Conservation (phyloP, 2,329 filamentous ascomycete genomes). For the Nigrograna mackinnonii region DNA sequence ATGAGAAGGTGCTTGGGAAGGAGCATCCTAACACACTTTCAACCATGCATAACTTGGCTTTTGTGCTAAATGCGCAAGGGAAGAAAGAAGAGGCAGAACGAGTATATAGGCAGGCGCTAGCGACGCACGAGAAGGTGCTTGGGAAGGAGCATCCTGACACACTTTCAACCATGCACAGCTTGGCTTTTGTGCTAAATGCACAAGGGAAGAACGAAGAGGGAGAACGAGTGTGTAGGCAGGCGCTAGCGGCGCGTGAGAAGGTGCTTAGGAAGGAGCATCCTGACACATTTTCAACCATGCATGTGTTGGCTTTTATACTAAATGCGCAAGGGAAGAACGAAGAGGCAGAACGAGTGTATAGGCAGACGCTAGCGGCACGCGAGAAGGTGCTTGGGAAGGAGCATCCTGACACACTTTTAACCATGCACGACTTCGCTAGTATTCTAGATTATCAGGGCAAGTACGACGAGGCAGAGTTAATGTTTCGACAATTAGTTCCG, state of each 20-base stretch:
- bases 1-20: background rate
- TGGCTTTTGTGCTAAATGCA: background rate
- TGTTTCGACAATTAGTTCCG: slow-evolving; percentile 3
- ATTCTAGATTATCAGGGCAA: slow-evolving; percentile 4
- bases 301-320: background rate
- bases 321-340: background rate
- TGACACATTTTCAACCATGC: background rate
- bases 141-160: background rate
- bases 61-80: background rate
- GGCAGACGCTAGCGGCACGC: background rate
- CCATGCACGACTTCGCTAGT: slow-evolving; percentile 1
- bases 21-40: background rate
- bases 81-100: background rate
- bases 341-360: background rate
- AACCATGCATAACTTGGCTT: background rate
- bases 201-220: background rate
- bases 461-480: slow-evolving; percentile 6
- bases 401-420: slow-evolving; percentile 6
- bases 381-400: slow-evolving; percentile 6
- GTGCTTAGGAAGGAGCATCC: background rate
- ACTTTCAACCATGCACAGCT: background rate
- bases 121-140: background rate
- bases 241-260: too few relatives aligned
- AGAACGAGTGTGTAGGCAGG: too few relatives aligned
- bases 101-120: background rate